Conservation (phyloP, 371 early-diverging fungal genomes). For the Circinella umbellata region DNA sequence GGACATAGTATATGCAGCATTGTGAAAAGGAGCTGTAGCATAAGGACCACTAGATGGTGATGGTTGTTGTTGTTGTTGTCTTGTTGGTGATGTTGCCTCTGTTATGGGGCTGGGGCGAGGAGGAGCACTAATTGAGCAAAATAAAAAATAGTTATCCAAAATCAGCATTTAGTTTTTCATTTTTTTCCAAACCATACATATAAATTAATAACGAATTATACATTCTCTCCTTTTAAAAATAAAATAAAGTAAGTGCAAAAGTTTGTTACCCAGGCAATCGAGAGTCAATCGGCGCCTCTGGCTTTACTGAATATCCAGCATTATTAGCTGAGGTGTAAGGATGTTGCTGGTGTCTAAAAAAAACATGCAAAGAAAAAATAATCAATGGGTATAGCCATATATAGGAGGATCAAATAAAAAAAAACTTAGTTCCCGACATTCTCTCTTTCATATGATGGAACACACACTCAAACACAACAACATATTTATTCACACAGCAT, state of each 20-base stretch:
- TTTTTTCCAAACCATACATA: no score
- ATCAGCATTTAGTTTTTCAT: no score
- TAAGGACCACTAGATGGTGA: conserved; percentile 1
- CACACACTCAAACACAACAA: no score
- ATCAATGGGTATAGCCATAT: neutral
- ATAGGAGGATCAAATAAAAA: neutral
- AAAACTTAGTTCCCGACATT: neutral
- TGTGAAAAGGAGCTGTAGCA: neutral
- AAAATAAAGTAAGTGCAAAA: neutral
- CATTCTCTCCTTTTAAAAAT: neutral
- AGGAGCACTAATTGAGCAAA: neutral
- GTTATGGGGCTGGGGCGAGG: conserved; percentile 24
- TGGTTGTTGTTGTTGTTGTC: neutral
- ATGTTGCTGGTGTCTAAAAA: conserved; percentile 11
- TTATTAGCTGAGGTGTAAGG: neutral
- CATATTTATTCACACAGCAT: neutral
- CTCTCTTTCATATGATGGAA: conserved; percentile 5
- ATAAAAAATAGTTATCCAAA: neutral
- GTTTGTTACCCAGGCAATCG: conserved; percentile 6
- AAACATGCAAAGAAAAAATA: neutral
- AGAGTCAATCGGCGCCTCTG: conserved; percentile 9
- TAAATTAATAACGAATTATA: neutral
- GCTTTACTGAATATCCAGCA: conserved; percentile 9
- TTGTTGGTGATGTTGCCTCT: conserved; percentile 6
- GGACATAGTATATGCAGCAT: neutral